Evolutionary conservation across 2,329 filamentous ascomycete genomes (phyloP).

Genomic region (Fusarium sp.): DNA sequence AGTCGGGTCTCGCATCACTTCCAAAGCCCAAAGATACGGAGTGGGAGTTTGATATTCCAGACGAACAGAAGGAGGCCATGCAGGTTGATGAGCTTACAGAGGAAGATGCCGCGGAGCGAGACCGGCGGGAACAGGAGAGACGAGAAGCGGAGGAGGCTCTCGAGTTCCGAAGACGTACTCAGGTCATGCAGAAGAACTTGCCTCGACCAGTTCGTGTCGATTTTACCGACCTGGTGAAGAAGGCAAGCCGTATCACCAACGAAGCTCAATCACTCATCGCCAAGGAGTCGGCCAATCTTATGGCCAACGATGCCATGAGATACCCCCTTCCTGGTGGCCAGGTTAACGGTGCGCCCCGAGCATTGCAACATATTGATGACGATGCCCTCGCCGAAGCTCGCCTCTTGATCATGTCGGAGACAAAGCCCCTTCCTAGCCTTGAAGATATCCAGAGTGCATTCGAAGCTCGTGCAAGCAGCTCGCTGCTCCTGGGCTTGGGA

Average conservation of each 20-base stretch:
- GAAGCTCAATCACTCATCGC: conserved; percentile 78
- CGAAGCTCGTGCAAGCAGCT: conserved; percentile 63
- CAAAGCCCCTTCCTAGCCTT: conserved; percentile 60
- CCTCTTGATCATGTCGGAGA: conserved; percentile 80
- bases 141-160: conserved; percentile 79
- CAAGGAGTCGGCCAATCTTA: conserved; percentile 80
- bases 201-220: conserved; percentile 83
- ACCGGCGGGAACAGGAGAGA: conserved; percentile 80
- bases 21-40: conserved; percentile 94
- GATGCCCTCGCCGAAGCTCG: conserved; percentile 79
- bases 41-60: conserved; percentile 93
- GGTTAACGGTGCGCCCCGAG: conserved; percentile 70
- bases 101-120: conserved; percentile 76
- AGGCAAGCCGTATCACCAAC: conserved; percentile 70
- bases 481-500: conserved; percentile 80
- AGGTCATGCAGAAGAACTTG: conserved; percentile 88
- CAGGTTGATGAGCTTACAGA: conserved; percentile 62
- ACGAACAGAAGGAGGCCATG: conserved; percentile 76
- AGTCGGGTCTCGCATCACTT: conserved; percentile 80
- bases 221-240: conserved; percentile 73
- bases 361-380: conserved; percentile 76
- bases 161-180: conserved; percentile 86
- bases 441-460: conserved; percentile 67
- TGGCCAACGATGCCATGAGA: conserved; percentile 83
- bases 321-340: conserved; percentile 78